Conservation (phyloP, 192 early-diverging fungal species). For the Phycomyces nitens region DNA sequence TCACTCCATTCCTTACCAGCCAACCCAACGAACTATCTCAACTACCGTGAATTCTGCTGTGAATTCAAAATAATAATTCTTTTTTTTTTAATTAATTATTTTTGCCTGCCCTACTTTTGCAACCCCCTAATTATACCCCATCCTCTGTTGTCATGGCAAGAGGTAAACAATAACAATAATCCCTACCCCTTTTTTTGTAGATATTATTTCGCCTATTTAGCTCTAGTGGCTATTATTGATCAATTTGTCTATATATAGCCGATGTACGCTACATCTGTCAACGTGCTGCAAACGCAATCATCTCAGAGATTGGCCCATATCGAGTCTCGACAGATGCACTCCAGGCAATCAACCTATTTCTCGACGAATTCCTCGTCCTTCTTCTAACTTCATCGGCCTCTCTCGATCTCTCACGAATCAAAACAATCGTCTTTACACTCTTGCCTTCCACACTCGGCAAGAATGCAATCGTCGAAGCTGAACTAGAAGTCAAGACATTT, state of each 20-base stretch:
- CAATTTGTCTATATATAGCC: background rate
- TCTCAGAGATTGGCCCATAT: conserved; percentile 50
- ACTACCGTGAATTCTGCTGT: too few species aligned
- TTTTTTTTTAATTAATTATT: too few species aligned
- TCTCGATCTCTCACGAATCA: conserved; percentile 48
- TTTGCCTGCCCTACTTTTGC: too few species aligned
- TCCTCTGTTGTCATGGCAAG: too few species aligned
- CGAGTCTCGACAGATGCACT: conserved; percentile 57
- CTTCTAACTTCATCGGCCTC: conserved; percentile 45
- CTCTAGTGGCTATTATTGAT: too few species aligned
- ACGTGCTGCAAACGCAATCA: conserved; percentile 59
- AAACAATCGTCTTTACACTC: conserved; percentile 41
- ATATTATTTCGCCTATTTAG: too few species aligned
- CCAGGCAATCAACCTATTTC: conserved; percentile 49
- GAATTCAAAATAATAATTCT: too few species aligned
- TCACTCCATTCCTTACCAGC: too few species aligned
- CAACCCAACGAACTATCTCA: too few species aligned
- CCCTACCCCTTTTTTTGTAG: too few species aligned
- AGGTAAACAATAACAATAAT: too few species aligned
- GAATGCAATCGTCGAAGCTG: conserved; percentile 58
- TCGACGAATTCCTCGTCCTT: conserved; percentile 53
- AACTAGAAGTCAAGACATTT: conserved; percentile 56
- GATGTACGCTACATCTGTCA: conserved; percentile 58
- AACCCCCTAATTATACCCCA: too few species aligned
- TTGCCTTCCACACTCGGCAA: conserved; percentile 56